These are phyloP conservation scores for Alternaria triticina DNA, from an alignment of 2,329 filamentous ascomycete species.

Conservation along the genomic window DNA sequence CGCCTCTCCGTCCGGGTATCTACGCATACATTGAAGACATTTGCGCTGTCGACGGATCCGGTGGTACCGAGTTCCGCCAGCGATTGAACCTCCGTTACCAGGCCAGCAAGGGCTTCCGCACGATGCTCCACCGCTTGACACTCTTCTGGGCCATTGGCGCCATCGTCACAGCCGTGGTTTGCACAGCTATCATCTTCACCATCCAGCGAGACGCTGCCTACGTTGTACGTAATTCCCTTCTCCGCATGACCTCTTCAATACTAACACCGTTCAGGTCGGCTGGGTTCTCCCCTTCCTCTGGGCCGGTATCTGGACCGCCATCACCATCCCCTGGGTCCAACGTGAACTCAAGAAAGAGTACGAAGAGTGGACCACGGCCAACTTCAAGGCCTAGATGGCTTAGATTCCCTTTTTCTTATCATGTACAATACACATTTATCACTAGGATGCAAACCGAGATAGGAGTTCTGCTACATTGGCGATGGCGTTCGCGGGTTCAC, in stretches of 20 bases:
- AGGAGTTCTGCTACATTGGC: background rate
- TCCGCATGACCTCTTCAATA: background rate
- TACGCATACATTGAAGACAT: constrained; percentile 63
- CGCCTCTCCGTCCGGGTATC: constrained; percentile 60
- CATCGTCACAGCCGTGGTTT: constrained; percentile 48
- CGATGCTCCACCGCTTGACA: constrained; percentile 60
- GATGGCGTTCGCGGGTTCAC: constrained; percentile 10
- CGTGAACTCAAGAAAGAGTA: constrained; percentile 44
- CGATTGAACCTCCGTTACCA: constrained; percentile 60
- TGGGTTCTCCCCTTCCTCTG: constrained; percentile 59
- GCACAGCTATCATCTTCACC: constrained; percentile 56
- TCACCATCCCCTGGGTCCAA: constrained; percentile 56
- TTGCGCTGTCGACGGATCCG: constrained; percentile 60
- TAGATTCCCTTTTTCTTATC: background rate
- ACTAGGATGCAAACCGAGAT: constrained; percentile 4
- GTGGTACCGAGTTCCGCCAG: constrained; percentile 60
- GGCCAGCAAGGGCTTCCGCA: constrained; percentile 60
- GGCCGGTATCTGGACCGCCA: constrained; percentile 55
- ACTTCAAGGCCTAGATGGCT: constrained; percentile 43
- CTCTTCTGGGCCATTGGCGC: constrained; percentile 60
- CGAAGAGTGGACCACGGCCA: constrained; percentile 44
- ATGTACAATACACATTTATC: constrained; percentile 3
- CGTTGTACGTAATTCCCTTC: constrained; percentile 45
- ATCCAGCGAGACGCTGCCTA: constrained; percentile 56
- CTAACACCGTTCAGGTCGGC: constrained; percentile 46